Evolutionary conservation across 2,329 filamentous ascomycete species (phyloP).

Genomic region (Paecilomyces variotii): DNA sequence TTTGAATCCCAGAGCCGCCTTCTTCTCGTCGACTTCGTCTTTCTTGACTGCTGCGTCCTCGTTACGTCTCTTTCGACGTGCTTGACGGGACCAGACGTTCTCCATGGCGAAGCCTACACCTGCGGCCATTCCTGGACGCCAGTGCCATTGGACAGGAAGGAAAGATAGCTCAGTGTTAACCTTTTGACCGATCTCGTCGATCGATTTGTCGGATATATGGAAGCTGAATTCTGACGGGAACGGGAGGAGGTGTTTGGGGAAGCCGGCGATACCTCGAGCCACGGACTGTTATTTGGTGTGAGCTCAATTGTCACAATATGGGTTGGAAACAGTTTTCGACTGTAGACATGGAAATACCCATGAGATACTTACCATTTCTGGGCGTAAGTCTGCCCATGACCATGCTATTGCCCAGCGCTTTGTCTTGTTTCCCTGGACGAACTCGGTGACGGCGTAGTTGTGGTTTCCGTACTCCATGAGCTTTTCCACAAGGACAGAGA

Average conservation of each 20-base stretch:
- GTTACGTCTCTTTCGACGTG: slow-evolving; percentile 49
- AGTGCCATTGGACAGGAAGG: slow-evolving; percentile 59
- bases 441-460: slow-evolving; percentile 77
- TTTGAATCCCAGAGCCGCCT: slow-evolving; percentile 51
- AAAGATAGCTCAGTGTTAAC: slow-evolving; percentile 44
- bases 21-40: slow-evolving; percentile 24
- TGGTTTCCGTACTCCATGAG: slow-evolving; percentile 49
- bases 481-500: slow-evolving; percentile 53
- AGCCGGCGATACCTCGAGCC: slow-evolving; percentile 32
- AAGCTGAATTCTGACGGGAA: slow-evolving; percentile 46
- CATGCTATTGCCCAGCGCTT: slow-evolving; percentile 81
- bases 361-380: slow-evolving; percentile 40
- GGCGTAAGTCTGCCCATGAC: slow-evolving; percentile 66
- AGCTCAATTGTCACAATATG: slow-evolving; percentile 1
- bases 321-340: neutral
- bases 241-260: slow-evolving; percentile 45
- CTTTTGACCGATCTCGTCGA: slow-evolving; percentile 25
- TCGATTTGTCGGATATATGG: slow-evolving; percentile 16
- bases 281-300: slow-evolving; percentile 14
- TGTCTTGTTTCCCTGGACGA: slow-evolving; percentile 71
- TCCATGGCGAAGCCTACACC: slow-evolving; percentile 54
- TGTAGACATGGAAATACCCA: neutral
- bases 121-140: slow-evolving; percentile 45
- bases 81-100: slow-evolving; percentile 75
- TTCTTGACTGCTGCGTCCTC: slow-evolving; percentile 16